Evolutionary conservation across 805 yeast species (phyloP).

Genomic region (Kuraishia molischiana): DNA sequence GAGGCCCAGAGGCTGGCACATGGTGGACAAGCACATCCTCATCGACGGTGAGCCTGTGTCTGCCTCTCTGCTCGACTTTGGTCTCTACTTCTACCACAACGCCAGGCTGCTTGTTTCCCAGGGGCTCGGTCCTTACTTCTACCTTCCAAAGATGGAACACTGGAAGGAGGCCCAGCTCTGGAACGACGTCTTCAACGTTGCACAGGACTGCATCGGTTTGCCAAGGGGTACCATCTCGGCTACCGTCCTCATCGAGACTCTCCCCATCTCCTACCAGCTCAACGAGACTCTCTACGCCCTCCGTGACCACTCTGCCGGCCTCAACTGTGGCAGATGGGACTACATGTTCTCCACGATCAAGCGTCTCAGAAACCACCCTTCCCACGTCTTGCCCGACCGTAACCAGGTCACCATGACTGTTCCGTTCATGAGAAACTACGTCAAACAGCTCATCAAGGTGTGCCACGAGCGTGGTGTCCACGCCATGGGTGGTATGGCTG

Average conservation of each 20-base stretch:
- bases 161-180: slow-evolving; percentile 75
- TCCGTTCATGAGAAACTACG: slow-evolving; percentile 75
- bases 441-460: slow-evolving; percentile 58
- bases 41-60: slow-evolving; percentile 71
- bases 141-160: slow-evolving; percentile 82
- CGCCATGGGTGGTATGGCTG: slow-evolving; percentile 91
- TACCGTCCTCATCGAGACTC: slow-evolving; percentile 72
- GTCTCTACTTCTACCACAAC: slow-evolving; percentile 67
- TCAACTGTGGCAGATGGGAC: slow-evolving; percentile 89
- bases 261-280: slow-evolving; percentile 82
- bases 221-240: slow-evolving; percentile 76
- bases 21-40: slow-evolving; percentile 61
- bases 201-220: slow-evolving; percentile 62
- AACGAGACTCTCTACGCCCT: slow-evolving; percentile 74
- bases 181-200: slow-evolving; percentile 70
- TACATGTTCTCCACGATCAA: slow-evolving; percentile 77
- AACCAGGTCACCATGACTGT: slow-evolving; percentile 72
- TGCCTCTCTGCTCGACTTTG: slow-evolving; percentile 74
- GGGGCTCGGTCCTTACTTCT: slow-evolving; percentile 76
- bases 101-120: slow-evolving; percentile 49
- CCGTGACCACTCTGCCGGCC: slow-evolving; percentile 68
- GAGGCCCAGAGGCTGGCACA: slow-evolving; percentile 87
- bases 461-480: slow-evolving; percentile 76
- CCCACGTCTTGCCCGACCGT: slow-evolving; percentile 68
- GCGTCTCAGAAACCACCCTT: slow-evolving; percentile 58